These are phyloP conservation scores for Kluyveromyces aestuarii DNA, from an alignment of 805 yeast species.

Conservation along the genomic window DNA sequence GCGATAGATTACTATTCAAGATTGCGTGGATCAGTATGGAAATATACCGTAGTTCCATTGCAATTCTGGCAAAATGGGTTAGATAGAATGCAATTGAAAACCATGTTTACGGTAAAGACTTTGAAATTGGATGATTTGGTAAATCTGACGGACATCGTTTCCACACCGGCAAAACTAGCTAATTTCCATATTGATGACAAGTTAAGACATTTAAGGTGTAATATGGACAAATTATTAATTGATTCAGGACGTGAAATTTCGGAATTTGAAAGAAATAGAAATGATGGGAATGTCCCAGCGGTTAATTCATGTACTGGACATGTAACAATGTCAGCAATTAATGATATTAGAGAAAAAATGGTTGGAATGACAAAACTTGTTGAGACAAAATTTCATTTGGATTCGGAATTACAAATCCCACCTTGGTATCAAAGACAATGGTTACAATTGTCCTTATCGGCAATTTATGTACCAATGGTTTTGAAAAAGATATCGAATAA, in stretches of 20 bases:
- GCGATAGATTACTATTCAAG: not conserved
- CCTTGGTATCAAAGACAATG: slow-evolving; percentile 3
- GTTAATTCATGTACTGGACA: not conserved
- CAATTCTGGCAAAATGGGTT: slow-evolving; percentile 2
- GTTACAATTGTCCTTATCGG: not conserved
- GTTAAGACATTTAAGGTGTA: not conserved
- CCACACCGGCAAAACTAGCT: not conserved
- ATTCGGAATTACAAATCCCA: not conserved
- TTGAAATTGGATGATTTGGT: not conserved
- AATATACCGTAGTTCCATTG: slow-evolving; percentile 1
- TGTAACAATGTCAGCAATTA: not conserved
- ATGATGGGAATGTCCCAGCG: not conserved
- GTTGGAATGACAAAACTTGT: not conserved
- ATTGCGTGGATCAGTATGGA: slow-evolving; percentile 2
- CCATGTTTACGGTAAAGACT: slow-evolving; percentile 2
- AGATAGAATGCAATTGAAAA: not conserved
- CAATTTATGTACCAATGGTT: slow-evolving; percentile 1
- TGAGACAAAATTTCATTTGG: not conserved
- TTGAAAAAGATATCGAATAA: not conserved
- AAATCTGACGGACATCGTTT: not conserved
- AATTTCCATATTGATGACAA: not conserved
- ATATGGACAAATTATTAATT: not conserved
- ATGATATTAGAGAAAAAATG: not conserved
- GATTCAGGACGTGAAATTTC: not conserved
- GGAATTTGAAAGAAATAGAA: not conserved